Conservation (phyloP, 768 basidiomycete genomes). For the Boletus coccyginus region DNA sequence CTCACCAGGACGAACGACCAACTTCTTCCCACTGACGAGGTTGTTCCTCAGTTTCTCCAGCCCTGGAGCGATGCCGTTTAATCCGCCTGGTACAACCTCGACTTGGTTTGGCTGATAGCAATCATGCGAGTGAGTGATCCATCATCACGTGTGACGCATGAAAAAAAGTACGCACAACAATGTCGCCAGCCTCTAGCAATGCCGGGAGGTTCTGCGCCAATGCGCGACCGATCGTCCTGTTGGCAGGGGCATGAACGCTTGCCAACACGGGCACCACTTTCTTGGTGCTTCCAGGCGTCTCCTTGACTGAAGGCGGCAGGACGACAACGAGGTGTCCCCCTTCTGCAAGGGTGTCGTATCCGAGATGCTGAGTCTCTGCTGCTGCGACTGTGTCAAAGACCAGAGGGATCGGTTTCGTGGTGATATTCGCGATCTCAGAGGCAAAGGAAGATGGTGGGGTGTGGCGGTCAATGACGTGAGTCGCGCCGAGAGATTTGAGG, state of each 20-base stretch:
- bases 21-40: slow-evolving; percentile 37
- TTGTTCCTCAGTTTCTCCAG: slow-evolving; percentile 34
- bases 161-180: slow-evolving; percentile 8
- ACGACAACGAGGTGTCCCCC: slow-evolving; percentile 30
- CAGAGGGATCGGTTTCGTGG: slow-evolving; percentile 9
- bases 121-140: neutral
- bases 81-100: slow-evolving; percentile 36
- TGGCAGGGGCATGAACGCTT: slow-evolving; percentile 4
- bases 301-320: slow-evolving; percentile 4
- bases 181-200: slow-evolving; percentile 14
- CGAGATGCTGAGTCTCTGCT: slow-evolving; percentile 33
- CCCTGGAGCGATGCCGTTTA: slow-evolving; percentile 34
- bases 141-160: neutral
- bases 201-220: slow-evolving; percentile 10
- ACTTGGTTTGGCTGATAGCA: slow-evolving; percentile 13
- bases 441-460: slow-evolving; percentile 10
- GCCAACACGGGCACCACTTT: slow-evolving; percentile 8
- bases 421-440: slow-evolving; percentile 16
- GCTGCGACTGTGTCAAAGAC: slow-evolving; percentile 29
- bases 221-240: slow-evolving; percentile 13
- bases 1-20: slow-evolving; percentile 31
- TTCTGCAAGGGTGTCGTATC: slow-evolving; percentile 29
- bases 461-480: slow-evolving; percentile 2
- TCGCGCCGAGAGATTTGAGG: slow-evolving; percentile 14
- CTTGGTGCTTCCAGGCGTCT: slow-evolving; percentile 16